These are phyloP conservation scores for Scytalidium sp. DNA, from an alignment of 2,329 filamentous ascomycete species.

Conservation along the genomic window DNA sequence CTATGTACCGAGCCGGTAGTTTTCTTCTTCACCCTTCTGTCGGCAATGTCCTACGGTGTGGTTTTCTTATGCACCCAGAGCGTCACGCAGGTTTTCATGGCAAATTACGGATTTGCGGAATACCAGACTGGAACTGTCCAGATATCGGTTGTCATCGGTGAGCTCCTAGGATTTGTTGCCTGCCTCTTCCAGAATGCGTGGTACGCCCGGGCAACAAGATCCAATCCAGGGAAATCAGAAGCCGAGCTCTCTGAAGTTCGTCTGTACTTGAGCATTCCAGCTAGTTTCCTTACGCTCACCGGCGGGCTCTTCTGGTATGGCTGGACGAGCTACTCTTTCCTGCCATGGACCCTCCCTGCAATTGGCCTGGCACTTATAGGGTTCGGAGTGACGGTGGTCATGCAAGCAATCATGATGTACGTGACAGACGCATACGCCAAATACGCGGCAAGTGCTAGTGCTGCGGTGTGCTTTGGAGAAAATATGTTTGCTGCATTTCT, in stretches of 20 bases:
- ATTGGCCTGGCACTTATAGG: constrained; percentile 3
- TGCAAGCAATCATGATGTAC: constrained; percentile 5
- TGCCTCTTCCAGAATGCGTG: too few species aligned
- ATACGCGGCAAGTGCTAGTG: constrained; percentile 38
- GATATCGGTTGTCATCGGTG: too few species aligned
- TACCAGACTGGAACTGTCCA: constrained; percentile 56
- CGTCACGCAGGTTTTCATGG: constrained; percentile 60
- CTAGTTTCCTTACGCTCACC: constrained; percentile 6
- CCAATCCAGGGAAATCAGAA: too few species aligned
- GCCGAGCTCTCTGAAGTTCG: constrained; percentile 38
- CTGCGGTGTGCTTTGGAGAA: constrained; percentile 36
- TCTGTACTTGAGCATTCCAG: constrained; percentile 43
- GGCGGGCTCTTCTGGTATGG: constrained; percentile 5
- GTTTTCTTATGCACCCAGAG: too few species aligned
- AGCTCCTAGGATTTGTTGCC: too few species aligned
- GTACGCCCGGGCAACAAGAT: too few species aligned
- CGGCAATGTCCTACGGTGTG: too few species aligned
- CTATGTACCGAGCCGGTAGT: constrained; percentile 56
- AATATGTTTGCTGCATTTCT: constrained; percentile 42
- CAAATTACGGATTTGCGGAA: constrained; percentile 57
- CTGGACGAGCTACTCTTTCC: constrained; percentile 1
- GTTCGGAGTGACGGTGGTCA: constrained; percentile 5
- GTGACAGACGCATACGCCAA: constrained; percentile 37
- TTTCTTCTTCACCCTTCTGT: constrained; percentile 62
- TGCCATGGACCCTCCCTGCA: constrained; percentile 3